Conservation (phyloP, 2,329 filamentous ascomycete species). For the Calonectria pteridis region DNA sequence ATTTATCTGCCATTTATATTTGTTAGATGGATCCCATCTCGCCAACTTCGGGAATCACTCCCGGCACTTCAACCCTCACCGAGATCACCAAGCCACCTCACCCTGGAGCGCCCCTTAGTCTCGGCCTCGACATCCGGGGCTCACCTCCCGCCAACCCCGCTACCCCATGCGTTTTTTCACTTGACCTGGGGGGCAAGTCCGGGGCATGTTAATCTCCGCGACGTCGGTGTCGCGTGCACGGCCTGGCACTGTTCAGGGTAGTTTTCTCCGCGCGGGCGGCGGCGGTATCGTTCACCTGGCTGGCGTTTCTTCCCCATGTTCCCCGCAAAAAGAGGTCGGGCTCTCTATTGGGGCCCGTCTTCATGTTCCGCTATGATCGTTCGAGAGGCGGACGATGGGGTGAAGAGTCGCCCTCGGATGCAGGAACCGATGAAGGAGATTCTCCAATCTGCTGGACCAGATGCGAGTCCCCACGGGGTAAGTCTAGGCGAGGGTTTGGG, state of each 20-base stretch:
- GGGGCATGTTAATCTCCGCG: neutral
- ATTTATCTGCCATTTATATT: neutral
- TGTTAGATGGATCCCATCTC: neutral
- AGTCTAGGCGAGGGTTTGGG: neutral
- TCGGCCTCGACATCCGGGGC: slow-evolving; percentile 8
- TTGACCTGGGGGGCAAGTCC: neutral
- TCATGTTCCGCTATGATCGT: neutral
- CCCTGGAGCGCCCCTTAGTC: neutral
- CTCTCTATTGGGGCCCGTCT: neutral
- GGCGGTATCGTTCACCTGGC: no score
- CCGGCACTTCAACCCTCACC: neutral
- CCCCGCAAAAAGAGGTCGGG: neutral
- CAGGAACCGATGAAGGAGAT: slow-evolving; percentile 1
- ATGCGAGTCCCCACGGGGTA: slow-evolving; percentile 13
- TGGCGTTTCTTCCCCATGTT: neutral
- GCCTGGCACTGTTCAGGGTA: neutral
- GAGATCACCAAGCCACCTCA: neutral
- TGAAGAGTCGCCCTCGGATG: slow-evolving; percentile 5
- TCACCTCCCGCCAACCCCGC: neutral
- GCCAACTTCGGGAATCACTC: neutral
- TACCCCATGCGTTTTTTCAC: neutral
- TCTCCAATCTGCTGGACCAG: neutral
- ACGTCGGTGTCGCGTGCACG: neutral
- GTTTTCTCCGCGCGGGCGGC: neutral
- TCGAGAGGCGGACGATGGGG: neutral